Base-by-base conservation (phyloP, 2,329 filamentous ascomycete genomes). In the Fusarium luffae region DNA sequence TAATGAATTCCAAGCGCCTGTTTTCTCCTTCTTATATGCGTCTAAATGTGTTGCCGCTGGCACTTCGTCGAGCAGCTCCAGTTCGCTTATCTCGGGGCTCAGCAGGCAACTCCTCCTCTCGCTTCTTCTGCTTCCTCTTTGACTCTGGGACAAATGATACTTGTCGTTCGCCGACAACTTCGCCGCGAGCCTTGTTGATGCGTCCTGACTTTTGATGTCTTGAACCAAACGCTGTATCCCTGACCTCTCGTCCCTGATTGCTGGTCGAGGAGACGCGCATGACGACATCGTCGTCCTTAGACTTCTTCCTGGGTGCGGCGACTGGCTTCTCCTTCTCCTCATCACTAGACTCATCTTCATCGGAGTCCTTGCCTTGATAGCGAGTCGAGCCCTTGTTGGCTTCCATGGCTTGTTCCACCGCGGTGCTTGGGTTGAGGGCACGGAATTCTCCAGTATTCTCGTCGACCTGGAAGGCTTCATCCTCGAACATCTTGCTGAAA, bases 391-490 rank as follows among this genome's bases (percentile, higher is more conserved):
- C 77, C 71, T 86, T 75, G 54, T 86, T 75, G 52, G 77, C 67
- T 59, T 77, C 72, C 30, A 67, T 67, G 42, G 73, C 73, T n/a
- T 77, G 78, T 47, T 79, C 75, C 60, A 84, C 77, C n/a, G 83
- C 75, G 7, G 93, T 96, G 79, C 93, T 97, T 7, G 96, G 93
- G 78, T 99, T 99, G 80, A 97, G 89, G 47, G 91, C 86, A 63
- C 90, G 88, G 84, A 97, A 99, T 79, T 98, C 95, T 75, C 89
- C 86, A 69, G 91, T 97, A 41, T 83, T 91, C 82, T 99, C 96
- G 79, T 99, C 95, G 63, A 99, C 92, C 74, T 88, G 88, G 79
- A 97, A 98, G 60, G 97, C 94, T 74, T 94, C 92, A 78, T 98
- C 93, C 77, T 98, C 91, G 82, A 98, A 99, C 66, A 99, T 82